phyloP scores from a whole-genome alignment of 306 rosid genomes.

The Sicyos edulis region DNA sequence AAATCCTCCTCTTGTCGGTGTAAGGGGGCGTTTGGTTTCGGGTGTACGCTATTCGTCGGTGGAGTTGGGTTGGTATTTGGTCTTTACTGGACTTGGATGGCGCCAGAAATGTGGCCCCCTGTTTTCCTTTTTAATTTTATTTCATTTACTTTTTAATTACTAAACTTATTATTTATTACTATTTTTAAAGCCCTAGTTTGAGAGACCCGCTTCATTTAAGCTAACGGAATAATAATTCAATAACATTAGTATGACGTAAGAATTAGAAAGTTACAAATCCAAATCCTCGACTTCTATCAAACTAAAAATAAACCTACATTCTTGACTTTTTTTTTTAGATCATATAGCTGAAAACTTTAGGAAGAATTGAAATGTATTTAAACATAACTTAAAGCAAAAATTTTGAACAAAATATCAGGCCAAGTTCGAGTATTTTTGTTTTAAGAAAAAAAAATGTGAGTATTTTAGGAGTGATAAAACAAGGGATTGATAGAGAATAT shows the following conservation, averaged over 20 bases:
- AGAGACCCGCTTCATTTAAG: too few relatives aligned
- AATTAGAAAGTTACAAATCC: too few relatives aligned
- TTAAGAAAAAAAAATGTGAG: neutral
- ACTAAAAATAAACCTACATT: too few relatives aligned
- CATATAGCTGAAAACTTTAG: neutral
- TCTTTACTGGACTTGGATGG: neutral
- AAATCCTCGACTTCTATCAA: too few relatives aligned
- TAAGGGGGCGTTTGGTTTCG: neutral
- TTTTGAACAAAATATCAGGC: too few relatives aligned
- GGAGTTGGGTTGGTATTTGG: conserved; percentile 12
- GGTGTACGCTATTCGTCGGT: conserved; percentile 18
- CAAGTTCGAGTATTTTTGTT: neutral
- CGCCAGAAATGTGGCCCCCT: conserved; percentile 7
- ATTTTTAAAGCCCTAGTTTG: too few relatives aligned
- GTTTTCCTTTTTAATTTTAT: neutral
- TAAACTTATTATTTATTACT: too few relatives aligned
- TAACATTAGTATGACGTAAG: too few relatives aligned
- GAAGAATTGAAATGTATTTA: neutral
- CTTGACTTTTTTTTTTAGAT: too few relatives aligned
- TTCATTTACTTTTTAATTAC: neutral
- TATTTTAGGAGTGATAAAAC: neutral
- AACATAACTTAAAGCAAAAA: too few relatives aligned
- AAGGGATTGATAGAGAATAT: neutral
- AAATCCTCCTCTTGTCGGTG: conserved; percentile 12
- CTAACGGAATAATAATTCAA: too few relatives aligned